Percentiles rank a stretch among this genome's conserved stretches.
Conservation (phyloP, 805 yeast species). For the Candida nemodendra region DNA sequence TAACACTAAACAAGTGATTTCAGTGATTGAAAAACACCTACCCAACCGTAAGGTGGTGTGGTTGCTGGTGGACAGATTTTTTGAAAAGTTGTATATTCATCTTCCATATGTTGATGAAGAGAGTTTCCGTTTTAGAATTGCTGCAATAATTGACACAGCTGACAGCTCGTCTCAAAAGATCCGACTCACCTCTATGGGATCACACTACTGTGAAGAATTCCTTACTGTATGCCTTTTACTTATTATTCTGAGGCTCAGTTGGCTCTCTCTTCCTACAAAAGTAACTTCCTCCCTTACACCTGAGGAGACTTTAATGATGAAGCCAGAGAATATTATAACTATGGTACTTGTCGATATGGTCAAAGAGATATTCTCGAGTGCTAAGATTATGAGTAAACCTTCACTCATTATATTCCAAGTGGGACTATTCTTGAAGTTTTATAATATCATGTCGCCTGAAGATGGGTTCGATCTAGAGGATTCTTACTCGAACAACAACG, state of each 20-base stretch:
- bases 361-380: slow-evolving; percentile 42
- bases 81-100: slow-evolving; percentile 57
- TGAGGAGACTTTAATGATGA: slow-evolving; percentile 34
- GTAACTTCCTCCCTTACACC: slow-evolving; percentile 30
- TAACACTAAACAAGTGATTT: slow-evolving; percentile 38
- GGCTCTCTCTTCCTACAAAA: slow-evolving; percentile 51
- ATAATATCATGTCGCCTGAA: slow-evolving; percentile 57
- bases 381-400: slow-evolving; percentile 43
- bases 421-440: slow-evolving; percentile 54
- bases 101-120: slow-evolving; percentile 67
- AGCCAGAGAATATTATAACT: slow-evolving; percentile 41
- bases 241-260: slow-evolving; percentile 51
- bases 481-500: slow-evolving; percentile 33
- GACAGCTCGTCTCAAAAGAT: slow-evolving; percentile 34
- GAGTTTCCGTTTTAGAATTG: slow-evolving; percentile 43
- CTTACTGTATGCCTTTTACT: slow-evolving; percentile 51
- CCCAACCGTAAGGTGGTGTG: slow-evolving; percentile 58
- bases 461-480: slow-evolving; percentile 47
- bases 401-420: slow-evolving; percentile 56
- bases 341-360: slow-evolving; percentile 44
- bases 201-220: slow-evolving; percentile 42
- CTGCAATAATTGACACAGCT: slow-evolving; percentile 44
- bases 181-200: slow-evolving; percentile 29
- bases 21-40: slow-evolving; percentile 43
- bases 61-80: slow-evolving; percentile 57